A percentile compares a stretch with the other conserved stretches of the same genome.
phyloP scores from a whole-genome alignment of 2,329 filamentous ascomycete species.

The Xylaria sp. region DNA sequence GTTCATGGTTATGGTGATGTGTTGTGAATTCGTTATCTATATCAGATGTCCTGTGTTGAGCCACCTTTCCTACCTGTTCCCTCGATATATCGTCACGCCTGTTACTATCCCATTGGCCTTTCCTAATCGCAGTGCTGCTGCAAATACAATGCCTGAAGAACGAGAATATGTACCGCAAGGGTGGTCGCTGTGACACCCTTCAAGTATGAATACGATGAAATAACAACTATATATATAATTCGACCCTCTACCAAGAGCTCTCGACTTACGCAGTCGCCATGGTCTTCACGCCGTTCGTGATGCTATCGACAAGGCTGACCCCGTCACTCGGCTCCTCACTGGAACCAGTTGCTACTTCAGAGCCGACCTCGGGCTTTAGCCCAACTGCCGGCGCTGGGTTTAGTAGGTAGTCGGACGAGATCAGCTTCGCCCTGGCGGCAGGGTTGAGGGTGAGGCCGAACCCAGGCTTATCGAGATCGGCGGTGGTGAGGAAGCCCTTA shows the following conservation, averaged over 20 bases:
- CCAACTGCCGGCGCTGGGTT: constrained; percentile 69
- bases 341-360: constrained; percentile 37
- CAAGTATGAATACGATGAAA: neutral
- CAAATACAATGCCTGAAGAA: neutral
- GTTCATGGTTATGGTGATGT: neutral
- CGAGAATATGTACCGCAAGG: neutral
- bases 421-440: constrained; percentile 74
- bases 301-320: constrained; percentile 29
- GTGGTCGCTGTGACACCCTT: constrained; percentile 1
- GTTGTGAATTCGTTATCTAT: neutral
- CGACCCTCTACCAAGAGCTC: neutral
- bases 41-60: neutral
- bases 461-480: constrained; percentile 86
- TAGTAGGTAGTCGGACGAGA: constrained; percentile 78
- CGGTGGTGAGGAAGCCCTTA: constrained; percentile 82
- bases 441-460: constrained; percentile 92
- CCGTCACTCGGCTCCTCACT: constrained; percentile 26
- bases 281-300: constrained; percentile 44
- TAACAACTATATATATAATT: constrained; percentile 8
- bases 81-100: neutral
- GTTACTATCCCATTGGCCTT: neutral
- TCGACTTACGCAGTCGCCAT: constrained; percentile 31
- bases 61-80: neutral
- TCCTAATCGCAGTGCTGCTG: neutral
- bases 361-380: constrained; percentile 51